Conservation (phyloP, 257 asterid species). For the Paulownia fortunei region DNA sequence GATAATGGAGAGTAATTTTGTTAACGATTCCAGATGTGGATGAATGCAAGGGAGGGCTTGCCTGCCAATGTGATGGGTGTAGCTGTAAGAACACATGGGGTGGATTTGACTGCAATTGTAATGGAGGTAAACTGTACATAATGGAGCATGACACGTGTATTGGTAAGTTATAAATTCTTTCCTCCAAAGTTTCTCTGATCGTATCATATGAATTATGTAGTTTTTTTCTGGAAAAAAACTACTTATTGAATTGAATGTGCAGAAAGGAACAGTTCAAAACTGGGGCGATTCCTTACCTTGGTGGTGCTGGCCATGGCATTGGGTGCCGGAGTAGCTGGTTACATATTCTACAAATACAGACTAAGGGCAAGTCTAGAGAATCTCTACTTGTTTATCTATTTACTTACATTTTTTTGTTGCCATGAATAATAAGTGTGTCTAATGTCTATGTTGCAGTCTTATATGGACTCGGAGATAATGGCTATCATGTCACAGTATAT, state of each 20-base stretch:
- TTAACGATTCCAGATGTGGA: conserved; percentile 58
- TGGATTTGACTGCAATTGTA: conserved; percentile 75
- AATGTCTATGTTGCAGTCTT: conserved; percentile 58
- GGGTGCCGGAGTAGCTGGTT: conserved; percentile 68
- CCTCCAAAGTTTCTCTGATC: background rate
- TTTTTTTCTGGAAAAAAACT: background rate
- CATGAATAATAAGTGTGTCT: background rate
- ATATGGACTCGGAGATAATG: conserved; percentile 98
- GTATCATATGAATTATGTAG: background rate
- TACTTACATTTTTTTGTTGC: background rate
- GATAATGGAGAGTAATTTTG: background rate
- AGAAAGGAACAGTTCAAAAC: conserved; percentile 71
- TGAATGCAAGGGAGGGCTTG: conserved; percentile 76
- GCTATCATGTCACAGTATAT: conserved; percentile 97
- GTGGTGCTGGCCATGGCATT: conserved; percentile 60
- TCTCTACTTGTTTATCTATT: background rate
- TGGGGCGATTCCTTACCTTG: conserved; percentile 56
- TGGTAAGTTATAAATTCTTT: conserved; percentile 46
- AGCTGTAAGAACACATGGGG: conserved; percentile 86
- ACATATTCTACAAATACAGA: conserved; percentile 89
- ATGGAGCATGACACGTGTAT: conserved; percentile 85
- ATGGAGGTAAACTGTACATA: conserved; percentile 72
- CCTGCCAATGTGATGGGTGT: conserved; percentile 87
- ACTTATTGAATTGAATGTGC: conserved; percentile 25
- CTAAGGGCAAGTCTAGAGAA: conserved; percentile 60